Percentiles rank a stretch among this genome's conserved stretches.
These are phyloP conservation scores for Beauveria pseudobassiana DNA, from an alignment of 2,329 filamentous ascomycete species.

Conservation along the genomic window DNA sequence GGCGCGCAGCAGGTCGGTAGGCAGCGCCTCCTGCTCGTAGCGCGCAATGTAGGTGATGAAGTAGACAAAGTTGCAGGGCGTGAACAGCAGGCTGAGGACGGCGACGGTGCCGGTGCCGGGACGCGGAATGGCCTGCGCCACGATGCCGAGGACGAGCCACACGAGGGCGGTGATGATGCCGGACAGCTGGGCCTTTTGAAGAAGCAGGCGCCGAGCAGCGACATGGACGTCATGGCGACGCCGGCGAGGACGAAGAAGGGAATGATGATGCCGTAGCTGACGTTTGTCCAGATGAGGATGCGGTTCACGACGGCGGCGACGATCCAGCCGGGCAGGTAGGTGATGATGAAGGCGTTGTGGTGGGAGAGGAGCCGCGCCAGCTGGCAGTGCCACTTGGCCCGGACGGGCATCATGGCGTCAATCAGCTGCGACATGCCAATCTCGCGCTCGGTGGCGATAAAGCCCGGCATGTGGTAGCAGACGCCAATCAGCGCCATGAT, in stretches of 20 bases:
- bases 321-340: slow-evolving; percentile 45
- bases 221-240: slow-evolving; percentile 64
- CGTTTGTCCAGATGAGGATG: slow-evolving; percentile 29
- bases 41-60: slow-evolving; percentile 66
- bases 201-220: slow-evolving; percentile 66
- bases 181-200: slow-evolving; percentile 78
- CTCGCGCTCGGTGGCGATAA: slow-evolving; percentile 64
- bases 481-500: slow-evolving; percentile 63
- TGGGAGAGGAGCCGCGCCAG: slow-evolving; percentile 43
- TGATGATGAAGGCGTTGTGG: slow-evolving; percentile 59
- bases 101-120: slow-evolving; percentile 54
- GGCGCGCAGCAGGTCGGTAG: slow-evolving; percentile 50
- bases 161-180: slow-evolving; percentile 67
- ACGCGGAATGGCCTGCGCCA: slow-evolving; percentile 64
- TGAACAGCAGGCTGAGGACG: slow-evolving; percentile 66
- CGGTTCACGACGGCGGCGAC: slow-evolving; percentile 31
- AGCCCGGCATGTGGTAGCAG: slow-evolving; percentile 63
- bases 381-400: slow-evolving; percentile 41
- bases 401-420: slow-evolving; percentile 65
- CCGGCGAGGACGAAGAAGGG: slow-evolving; percentile 68
- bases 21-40: slow-evolving; percentile 54
- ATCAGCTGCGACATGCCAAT: slow-evolving; percentile 65
- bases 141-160: slow-evolving; percentile 64
- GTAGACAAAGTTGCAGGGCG: slow-evolving; percentile 75
- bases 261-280: slow-evolving; percentile 54